Evolutionary conservation across 2,329 filamentous ascomycete species (phyloP).

Genomic region (Rutstroemia sp.): DNA sequence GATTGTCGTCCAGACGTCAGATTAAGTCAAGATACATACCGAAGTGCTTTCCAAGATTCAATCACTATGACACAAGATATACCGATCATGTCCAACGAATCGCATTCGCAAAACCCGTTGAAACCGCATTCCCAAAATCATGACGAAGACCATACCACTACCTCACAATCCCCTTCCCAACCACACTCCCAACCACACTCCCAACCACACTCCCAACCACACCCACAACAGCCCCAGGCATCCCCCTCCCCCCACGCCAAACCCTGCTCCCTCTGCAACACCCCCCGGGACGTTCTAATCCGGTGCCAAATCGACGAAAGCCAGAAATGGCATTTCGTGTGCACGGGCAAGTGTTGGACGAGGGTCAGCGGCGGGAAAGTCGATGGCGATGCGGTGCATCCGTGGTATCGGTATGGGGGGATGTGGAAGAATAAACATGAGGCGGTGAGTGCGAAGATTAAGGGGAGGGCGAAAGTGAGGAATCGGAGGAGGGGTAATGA

Average conservation of each 20-base stretch:
- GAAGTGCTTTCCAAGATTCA: too few species aligned
- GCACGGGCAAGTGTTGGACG: slow-evolving; percentile 7
- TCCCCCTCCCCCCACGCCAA: slow-evolving; percentile 11
- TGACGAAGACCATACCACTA: background rate
- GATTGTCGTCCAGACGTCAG: background rate
- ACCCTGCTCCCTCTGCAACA: slow-evolving; percentile 11
- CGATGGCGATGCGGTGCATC: slow-evolving; percentile 9
- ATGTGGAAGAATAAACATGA: slow-evolving; percentile 20
- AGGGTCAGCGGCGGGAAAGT: slow-evolving; percentile 2
- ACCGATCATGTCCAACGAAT: too few species aligned
- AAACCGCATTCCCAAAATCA: too few species aligned
- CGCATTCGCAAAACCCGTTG: too few species aligned
- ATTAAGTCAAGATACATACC: too few species aligned
- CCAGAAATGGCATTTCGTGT: slow-evolving; percentile 14
- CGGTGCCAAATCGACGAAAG: slow-evolving; percentile 15
- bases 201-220: too few species aligned
- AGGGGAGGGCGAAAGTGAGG: slow-evolving; percentile 13
- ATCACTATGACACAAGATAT: too few species aligned
- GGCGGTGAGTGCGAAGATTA: slow-evolving; percentile 16
- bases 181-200: background rate
- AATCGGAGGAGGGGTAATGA: background rate
- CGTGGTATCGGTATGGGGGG: slow-evolving; percentile 13
- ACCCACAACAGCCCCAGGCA: too few species aligned
- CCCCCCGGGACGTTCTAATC: slow-evolving; percentile 11
- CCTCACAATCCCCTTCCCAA: background rate